Base-by-base conservation (phyloP, 2,329 filamentous ascomycete species). In the Coniella lustricola region DNA sequence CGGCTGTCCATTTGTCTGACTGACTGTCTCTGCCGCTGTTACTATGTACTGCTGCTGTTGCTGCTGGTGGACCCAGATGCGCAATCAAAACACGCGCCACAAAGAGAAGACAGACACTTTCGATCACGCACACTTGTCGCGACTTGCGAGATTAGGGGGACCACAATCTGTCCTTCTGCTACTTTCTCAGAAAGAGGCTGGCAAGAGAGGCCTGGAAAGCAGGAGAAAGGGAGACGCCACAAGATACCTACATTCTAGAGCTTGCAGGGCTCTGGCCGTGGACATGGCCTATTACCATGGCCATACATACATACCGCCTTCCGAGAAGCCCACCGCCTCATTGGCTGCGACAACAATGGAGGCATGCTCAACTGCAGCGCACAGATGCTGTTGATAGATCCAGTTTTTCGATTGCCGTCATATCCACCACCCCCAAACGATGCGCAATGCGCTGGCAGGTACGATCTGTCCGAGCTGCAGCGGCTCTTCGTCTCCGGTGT, bases 361-460 rank as follows among this genome's bases (percentile, higher is more conserved):
- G 25, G 14, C 17, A 9, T 42, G 31, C 22, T 42, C 40, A 31
- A 42, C 22, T 42, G 40, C 22, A 42, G 16, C 40, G 29, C 40
- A 42, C 29, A 32, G 40, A 42, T 42, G 40, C 32, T 36, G 33
- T 29, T 21, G 43, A 45, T 29, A 33, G 43, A 45, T 45, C 43
- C 17, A 31, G 13, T 34, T 29, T n/a, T 37, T 34, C 21, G 18
- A 18, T 32, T 31, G 18, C 22, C 22, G 17, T 14, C 20, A 21
- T 45, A 38, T 32, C 43, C 43, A 45, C 43, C 25, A 5, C 25
- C 25, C 25, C n/a, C n/a, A n/a, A n/a, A 33, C 14, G 16, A 4
- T 13, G 13, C 3, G 8, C 5, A 14, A 31, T 36, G 21, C 3
- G 16, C 34, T 35, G 43, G 33, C 43, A 31, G 43, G 32, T 38